A percentile compares a stretch with the other conserved stretches of the same genome.
These are phyloP conservation scores for Cutaneotrichosporon cyanovorans DNA, from an alignment of 1,284 basidiomycete genomes.

Conservation along the genomic window DNA sequence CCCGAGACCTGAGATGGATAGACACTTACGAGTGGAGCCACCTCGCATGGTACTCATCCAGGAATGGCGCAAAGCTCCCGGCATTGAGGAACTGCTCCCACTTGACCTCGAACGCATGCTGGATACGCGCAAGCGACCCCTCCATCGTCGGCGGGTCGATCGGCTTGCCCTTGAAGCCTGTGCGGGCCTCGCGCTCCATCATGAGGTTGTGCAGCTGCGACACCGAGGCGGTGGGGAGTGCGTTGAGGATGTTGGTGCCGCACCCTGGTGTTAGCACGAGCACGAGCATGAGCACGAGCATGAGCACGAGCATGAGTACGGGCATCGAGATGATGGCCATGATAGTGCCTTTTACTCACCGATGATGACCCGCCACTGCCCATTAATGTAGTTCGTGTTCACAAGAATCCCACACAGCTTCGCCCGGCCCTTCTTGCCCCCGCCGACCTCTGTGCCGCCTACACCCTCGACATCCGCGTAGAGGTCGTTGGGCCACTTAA, in stretches of 20 bases:
- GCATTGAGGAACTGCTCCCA: slow-evolving; percentile 64
- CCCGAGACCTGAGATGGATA: no score
- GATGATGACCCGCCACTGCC: slow-evolving; percentile 67
- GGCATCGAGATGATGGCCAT: no score
- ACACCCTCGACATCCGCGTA: slow-evolving; percentile 58
- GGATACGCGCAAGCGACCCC: slow-evolving; percentile 63
- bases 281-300: no score
- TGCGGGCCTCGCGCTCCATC: slow-evolving; percentile 16
- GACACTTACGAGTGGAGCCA: slow-evolving; percentile 82
- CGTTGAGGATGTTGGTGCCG: slow-evolving; percentile 80
- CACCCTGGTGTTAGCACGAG: slow-evolving; percentile 55
- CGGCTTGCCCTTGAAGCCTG: slow-evolving; percentile 22
- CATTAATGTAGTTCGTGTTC: slow-evolving; percentile 71
- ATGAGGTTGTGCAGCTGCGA: slow-evolving; percentile 54
- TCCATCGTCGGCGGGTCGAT: slow-evolving; percentile 59
- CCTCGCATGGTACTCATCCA: slow-evolving; percentile 64
- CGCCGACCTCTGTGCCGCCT: slow-evolving; percentile 30
- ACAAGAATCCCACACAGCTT: slow-evolving; percentile 90
- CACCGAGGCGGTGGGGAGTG: slow-evolving; percentile 74
- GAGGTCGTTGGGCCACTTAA: slow-evolving; percentile 99
- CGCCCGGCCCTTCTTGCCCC: slow-evolving; percentile 48
- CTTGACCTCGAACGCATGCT: slow-evolving; percentile 69
- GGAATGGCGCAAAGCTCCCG: slow-evolving; percentile 66
- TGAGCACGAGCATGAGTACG: no score
- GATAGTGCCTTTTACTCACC: no score